phyloP scores from a whole-genome alignment of 306 rosid species.

The Datisca glomerata region DNA sequence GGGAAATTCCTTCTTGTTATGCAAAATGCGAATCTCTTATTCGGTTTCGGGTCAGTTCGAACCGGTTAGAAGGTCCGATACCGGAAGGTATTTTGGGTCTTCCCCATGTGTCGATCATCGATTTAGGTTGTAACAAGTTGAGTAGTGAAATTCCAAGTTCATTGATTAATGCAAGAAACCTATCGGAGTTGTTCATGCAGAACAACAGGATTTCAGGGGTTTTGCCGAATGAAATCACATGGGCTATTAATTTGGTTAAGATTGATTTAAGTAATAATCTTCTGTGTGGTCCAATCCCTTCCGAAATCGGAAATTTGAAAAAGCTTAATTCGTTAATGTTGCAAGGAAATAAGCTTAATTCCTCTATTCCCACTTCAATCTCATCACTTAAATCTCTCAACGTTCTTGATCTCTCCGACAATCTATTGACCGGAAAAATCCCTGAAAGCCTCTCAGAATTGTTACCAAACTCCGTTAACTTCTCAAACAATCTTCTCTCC shows the following conservation, averaged over 20 bases:
- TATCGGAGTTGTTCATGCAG: conserved; percentile 79
- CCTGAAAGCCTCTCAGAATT: conserved; percentile 68
- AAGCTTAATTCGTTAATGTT: conserved; percentile 61
- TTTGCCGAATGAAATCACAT: conserved; percentile 56
- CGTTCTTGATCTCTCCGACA: conserved; percentile 87
- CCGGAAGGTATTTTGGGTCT: conserved; percentile 57
- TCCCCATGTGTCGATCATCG: conserved; percentile 74
- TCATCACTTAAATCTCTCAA: conserved; percentile 57
- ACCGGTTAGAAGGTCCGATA: conserved; percentile 51
- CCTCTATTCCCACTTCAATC: conserved; percentile 64
- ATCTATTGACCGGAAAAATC: conserved; percentile 63
- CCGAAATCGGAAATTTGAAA: conserved; percentile 57
- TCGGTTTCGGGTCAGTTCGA: conserved; percentile 69
- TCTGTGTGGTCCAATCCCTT: conserved; percentile 69
- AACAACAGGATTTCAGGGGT: conserved; percentile 62
- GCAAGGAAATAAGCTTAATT: conserved; percentile 66
- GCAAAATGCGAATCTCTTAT: conserved; percentile 45
- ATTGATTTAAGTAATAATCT: conserved; percentile 78
- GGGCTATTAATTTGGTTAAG: conserved; percentile 55
- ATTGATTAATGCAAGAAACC: conserved; percentile 43
- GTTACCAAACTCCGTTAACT: conserved; percentile 77
- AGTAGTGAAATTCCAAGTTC: conserved; percentile 48
- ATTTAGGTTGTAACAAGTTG: conserved; percentile 52
- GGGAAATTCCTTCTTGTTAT: conserved; percentile 54
- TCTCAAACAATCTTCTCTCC: conserved; percentile 65